Base-by-base conservation (phyloP, 139 green algal species). In the Axilococcus clingmanii region DNA sequence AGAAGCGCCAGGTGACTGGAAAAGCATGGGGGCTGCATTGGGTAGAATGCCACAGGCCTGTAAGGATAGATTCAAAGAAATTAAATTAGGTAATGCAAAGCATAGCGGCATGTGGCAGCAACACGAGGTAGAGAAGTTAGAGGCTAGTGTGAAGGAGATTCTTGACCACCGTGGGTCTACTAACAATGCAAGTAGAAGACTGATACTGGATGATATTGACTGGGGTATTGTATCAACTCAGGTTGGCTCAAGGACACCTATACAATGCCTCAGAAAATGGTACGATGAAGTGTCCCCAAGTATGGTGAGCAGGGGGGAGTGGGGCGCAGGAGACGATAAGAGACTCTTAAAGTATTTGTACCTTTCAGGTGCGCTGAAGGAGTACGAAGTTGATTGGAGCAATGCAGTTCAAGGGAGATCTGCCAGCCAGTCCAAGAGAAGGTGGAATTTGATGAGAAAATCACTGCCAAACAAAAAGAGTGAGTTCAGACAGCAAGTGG, bases 261-360 rank as follows among this genome's bases (percentile, higher is more conserved):
- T 65, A 6, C 60, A 80, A 44, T 78, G 68, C 66, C 47, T 74
- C 37, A 61, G 61, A 24, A 74, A 76, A 44, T 81, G 73, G 73
- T 81, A 74, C 67, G 44, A 46, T 27, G 47, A 68, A 40, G 55
- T 83, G 37, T 57, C 48, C 0, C 74, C 76, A 22, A 64, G 44
- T 48, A 84, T 86, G 80, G 62, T 84, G 8, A 59, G 46, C 23
- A 48, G 55, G 2, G 81, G 81, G 3, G 63, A 80, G 27, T 89
- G 81, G 81, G 76, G 71, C n/a, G 27, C 28, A 0, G 74, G 71
- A 0, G 79, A 89, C 37, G 81, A 89, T 71, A 57, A 52, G 19
- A 55, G 61, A 22, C 49, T 89, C 64, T 55, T 88, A 53, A 40
- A 48, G 1, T 51, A 59, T 2, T 42, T 89, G 44, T 48, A 63